Evolutionary conservation across 2,329 filamentous ascomycete genomes (phyloP), one percentile per base, ranked within the genome.

Genomic region (Geosmithia putterillii): DNA sequence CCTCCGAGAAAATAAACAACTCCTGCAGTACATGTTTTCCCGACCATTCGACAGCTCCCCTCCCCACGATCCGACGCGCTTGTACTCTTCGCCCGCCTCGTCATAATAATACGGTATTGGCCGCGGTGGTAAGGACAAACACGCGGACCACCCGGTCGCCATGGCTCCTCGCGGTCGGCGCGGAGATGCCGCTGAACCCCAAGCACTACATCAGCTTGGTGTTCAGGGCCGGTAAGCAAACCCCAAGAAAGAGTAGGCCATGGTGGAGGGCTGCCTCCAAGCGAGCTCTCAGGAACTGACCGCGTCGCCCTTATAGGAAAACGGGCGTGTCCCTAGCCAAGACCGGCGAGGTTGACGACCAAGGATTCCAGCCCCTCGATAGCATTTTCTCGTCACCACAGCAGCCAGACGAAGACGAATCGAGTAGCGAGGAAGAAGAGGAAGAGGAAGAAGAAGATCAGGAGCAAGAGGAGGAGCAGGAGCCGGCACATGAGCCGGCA

Each of bases 281-380:
- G 18, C 8, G 3, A n/a, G n/a, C 8, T 4, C 19, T 9, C n/a
- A 37, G 7, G 35, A 4, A 32, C 28, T 32, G 15, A 32, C 28
- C 10, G 28, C 15, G 19, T 37, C 19, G n/a, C 35, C 18, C 35
- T 20, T 37, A 4, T 51, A 95, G 90, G 52, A 94, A 94, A 73
- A 98, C 92, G 1, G 92, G 92, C 38, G 75, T 94, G 21, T 83
- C 79, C 1, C 64, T 96, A 25, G 77, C 79, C 54, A 86, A 95
- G 55, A 79, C 71, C 44, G 86, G 86, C 42, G 70, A 81, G 47
- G 83, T 87, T 64, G 90, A 96, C 64, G 88, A 94, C 59, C 72
- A 95, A 71, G 92, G 90, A 61, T 80, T 98, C 69, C 87, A 95
- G 59, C 83, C 86, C 32, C 74, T 95, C 46, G 85, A 90, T 32